phyloP scores from a whole-genome alignment of 1,284 basidiomycete genomes.

The Tilletia walkeri region DNA sequence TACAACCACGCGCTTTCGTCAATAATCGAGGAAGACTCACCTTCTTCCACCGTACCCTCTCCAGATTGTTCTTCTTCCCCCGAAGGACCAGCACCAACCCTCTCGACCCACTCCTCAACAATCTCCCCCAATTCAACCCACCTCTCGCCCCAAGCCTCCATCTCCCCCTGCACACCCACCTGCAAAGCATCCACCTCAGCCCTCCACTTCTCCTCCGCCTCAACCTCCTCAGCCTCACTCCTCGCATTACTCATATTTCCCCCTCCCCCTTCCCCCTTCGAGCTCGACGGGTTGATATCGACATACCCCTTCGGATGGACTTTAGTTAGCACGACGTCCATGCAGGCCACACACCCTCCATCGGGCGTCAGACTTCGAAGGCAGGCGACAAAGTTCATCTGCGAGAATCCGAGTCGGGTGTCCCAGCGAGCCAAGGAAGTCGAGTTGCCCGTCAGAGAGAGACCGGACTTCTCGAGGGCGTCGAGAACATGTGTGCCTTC shows the following conservation, averaged over 20 bases:
- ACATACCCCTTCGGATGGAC: slow-evolving; percentile 58
- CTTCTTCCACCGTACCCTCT: not conserved
- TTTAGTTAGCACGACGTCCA: slow-evolving; percentile 75
- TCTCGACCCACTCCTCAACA: slow-evolving; percentile 4
- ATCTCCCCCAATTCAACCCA: slow-evolving; percentile 21
- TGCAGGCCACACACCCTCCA: slow-evolving; percentile 73
- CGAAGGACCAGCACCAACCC: slow-evolving; percentile 11
- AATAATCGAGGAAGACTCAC: not conserved
- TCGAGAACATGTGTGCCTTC: slow-evolving; percentile 81
- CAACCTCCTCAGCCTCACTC: slow-evolving; percentile 59
- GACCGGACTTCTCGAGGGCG: slow-evolving; percentile 67
- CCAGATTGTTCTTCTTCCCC: slow-evolving; percentile 18
- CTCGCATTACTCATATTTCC: slow-evolving; percentile 23
- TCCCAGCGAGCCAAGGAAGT: slow-evolving; percentile 84
- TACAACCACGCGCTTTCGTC: no score
- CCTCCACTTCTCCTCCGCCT: slow-evolving; percentile 64
- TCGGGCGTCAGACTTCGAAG: slow-evolving; percentile 76
- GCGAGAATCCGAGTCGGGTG: slow-evolving; percentile 74
- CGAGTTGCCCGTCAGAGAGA: slow-evolving; percentile 78
- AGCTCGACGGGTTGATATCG: slow-evolving; percentile 39
- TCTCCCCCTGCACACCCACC: slow-evolving; percentile 56
- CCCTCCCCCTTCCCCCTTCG: slow-evolving; percentile 70
- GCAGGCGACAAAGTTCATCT: slow-evolving; percentile 68
- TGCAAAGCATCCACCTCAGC: slow-evolving; percentile 68
- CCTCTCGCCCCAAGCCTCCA: slow-evolving; percentile 26